Evolutionary conservation across 163 green algal genomes (phyloP), one percentile per base, ranked within the genome.

Genomic region (Chlorella variabilis): DNA sequence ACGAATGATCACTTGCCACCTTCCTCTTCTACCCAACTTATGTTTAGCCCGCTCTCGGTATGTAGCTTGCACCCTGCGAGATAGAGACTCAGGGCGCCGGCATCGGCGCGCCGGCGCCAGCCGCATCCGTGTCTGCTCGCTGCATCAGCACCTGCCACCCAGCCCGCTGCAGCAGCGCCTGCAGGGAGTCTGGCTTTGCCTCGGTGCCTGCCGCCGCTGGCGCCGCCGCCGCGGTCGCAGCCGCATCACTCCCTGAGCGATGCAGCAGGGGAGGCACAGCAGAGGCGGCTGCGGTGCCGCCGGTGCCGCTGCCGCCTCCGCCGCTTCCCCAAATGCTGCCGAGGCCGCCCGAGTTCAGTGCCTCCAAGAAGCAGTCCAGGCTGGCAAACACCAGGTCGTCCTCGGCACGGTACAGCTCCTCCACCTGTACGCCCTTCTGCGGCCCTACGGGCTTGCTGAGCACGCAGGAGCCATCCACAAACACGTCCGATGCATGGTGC

Each of bases 71-170:
- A n/a, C n/a, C n/a, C n/a, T n/a, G n/a, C n/a, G n/a, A n/a, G n/a
- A n/a, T n/a, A n/a, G n/a, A n/a, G n/a, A n/a, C n/a, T n/a, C n/a
- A n/a, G n/a, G n/a, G n/a, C n/a, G n/a, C n/a, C n/a, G n/a, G n/a
- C n/a, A n/a, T n/a, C n/a, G 45, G 45, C 15, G 45, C 45, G 15
- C 45, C 11, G 11, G 15, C 11, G 45, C 15, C 15, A 54, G 11
- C 45, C 15, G 45, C 11, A 54, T 54, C 45, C 11, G 45, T 15
- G 11, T 54, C 45, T 11, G 45, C 45, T 11, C 11, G 11, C 11
- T 73, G 38, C 65, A 73, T 75, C 42, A 41, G n/a, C 42, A 75
- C 68, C 41, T 59, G n/a, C 41, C 68, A 62, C 18, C 68, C 68
- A 2, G 27, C 42, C 13, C 42, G 27, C 68, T 75, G 68, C 27